These are phyloP conservation scores for Aspergillus fumigatus DNA, from an alignment of 2,329 filamentous ascomycete genomes.

Conservation along the genomic window DNA sequence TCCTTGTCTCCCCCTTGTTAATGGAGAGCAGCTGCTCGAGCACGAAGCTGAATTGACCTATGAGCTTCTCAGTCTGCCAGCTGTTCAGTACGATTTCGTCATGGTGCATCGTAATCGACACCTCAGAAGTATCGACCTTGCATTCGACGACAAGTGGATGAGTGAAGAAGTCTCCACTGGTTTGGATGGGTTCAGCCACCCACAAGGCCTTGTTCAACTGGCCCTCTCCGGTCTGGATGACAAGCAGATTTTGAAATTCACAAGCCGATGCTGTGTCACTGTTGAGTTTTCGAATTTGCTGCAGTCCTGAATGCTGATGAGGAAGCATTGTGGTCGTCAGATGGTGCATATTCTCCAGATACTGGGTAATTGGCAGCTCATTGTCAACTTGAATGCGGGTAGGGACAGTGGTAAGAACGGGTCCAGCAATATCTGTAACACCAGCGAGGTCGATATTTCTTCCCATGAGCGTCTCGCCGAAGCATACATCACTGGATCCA, in stretches of 20 bases:
- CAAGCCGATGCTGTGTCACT: constrained; percentile 43
- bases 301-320: constrained; percentile 59
- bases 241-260: constrained; percentile 45
- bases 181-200: constrained; percentile 44
- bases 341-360: constrained; percentile 54
- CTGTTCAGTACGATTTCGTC: constrained; percentile 56
- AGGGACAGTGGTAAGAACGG: constrained; percentile 31
- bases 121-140: constrained; percentile 50
- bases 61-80: constrained; percentile 50
- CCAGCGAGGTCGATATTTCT: constrained; percentile 48
- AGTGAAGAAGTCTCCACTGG: constrained; percentile 53
- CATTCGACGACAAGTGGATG: constrained; percentile 65
- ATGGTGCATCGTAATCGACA: constrained; percentile 60
- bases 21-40: constrained; percentile 30
- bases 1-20: constrained; percentile 17
- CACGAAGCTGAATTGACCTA: constrained; percentile 47
- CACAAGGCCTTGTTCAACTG: constrained; percentile 24
- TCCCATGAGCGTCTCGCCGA: constrained; percentile 52
- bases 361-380: constrained; percentile 41
- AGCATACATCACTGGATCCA: constrained; percentile 45
- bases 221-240: constrained; percentile 35
- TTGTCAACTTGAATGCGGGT: constrained; percentile 39
- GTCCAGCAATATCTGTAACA: constrained; percentile 48
- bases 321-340: constrained; percentile 56
- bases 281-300: constrained; percentile 51